Evolutionary conservation across 2,329 filamentous ascomycete genomes (phyloP), one percentile per base, ranked within the genome.

Genomic region (Colletotrichum coccodes): DNA sequence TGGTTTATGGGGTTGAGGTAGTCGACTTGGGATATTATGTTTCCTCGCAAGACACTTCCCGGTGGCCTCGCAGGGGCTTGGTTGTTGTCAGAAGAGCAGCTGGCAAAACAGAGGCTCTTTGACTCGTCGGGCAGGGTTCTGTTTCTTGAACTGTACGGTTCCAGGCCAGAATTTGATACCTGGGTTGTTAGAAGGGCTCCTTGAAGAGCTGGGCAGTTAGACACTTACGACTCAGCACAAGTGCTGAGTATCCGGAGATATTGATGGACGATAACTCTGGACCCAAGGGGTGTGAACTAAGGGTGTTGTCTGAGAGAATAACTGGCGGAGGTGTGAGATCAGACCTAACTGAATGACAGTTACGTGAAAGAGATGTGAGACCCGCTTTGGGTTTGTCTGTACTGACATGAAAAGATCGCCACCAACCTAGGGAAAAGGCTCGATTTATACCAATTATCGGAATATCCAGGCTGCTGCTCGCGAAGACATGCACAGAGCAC

Each of bases 1-100:
- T 80, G 8, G 38, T 53, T 36, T 18, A 11, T 5, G 71, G 73
- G 59, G 63, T 73, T 40, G 76, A 75, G 1, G 74, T 7, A 16
- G 16, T 34, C 18, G 28, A 9, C 32, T 4, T 16, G n/a, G n/a
- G 4, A 23, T 28, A 23, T 47, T n/a, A 14, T 47, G 21, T 28
- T 46, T 47, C 11, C 21, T 47, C n/a, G n/a, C n/a, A n/a, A n/a
- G n/a, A n/a, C n/a, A n/a, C n/a, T n/a, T n/a, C n/a, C n/a, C n/a
- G n/a, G n/a, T n/a, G n/a, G n/a, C n/a, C n/a, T n/a, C n/a, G 28
- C 12, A n/a, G n/a, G 12, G 7, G 14, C n/a, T 16, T 26, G 50
- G 50, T 14, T 14, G 5, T 53, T 16, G 30, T n/a, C 50, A 36
- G 32, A 53, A 53, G 30, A 36, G 50, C 28, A 23, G n/a, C 23